Base-by-base conservation (phyloP, 1,284 basidiomycete species). In the Apiotrichum laibachii region DNA sequence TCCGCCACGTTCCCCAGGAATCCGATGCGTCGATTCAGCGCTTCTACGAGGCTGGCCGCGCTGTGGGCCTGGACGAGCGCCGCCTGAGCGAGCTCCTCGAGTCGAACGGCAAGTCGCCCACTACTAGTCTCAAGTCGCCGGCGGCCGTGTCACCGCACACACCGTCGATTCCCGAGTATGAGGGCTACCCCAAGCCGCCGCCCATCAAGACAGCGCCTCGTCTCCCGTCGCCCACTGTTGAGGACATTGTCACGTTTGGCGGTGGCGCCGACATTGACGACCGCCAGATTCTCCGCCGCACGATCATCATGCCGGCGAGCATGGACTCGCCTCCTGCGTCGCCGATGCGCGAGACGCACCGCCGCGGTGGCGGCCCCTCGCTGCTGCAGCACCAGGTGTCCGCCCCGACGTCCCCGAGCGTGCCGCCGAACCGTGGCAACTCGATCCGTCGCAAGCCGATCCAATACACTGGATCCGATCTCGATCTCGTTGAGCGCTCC, bases 381-480 rank as follows among this genome's bases (percentile, higher is more conserved):
- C 62, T 65, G 4, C 64, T 64, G 6, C 46, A 43, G 40, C 44
- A 45, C 19, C 45, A 45, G 26, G 43, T 44, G 21, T 34, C 35
- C 12, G 46, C 26, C 37, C 31, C 33, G 2, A 47, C 44, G 4
- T 33, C 51, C n/a, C 49, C 58, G 10, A 21, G 43, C 1, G 46
- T 50, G 31, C 48, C 53, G 10, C 39, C 40, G 34, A 47, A 48
- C 50, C 61, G 61, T 21, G 48, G 48, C 53, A 63, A 63, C 53
- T 59, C 57, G 11, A 66, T 74, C 59, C 67, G 70, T 49, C 63
- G 75, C 16, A 77, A 77, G 63, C 75, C 75, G 0, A 48, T 77
- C 37, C 69, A 70, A 50, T 56, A 72, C 19, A 67, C 67, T n/a
- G 51, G 60, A n/a, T 65, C 69, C 47, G 75, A 76, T 52, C 63